These are phyloP conservation scores for Panicum miliaceum DNA, from an alignment of 176 grass and related monocot species.

Conservation along the genomic window DNA sequence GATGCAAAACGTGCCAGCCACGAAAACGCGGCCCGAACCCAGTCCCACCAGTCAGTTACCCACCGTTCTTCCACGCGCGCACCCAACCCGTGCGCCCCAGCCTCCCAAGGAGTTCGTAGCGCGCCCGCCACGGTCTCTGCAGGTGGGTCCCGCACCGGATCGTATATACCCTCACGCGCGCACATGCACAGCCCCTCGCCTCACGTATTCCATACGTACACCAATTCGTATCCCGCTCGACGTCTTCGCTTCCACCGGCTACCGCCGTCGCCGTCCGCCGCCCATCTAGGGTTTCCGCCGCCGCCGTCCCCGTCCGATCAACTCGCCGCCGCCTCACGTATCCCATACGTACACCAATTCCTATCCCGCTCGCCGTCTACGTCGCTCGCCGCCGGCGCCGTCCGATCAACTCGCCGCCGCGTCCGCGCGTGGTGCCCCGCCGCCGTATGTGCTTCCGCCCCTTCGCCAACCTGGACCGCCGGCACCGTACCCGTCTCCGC, in stretches of 20 bases:
- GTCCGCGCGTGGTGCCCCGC: conserved; percentile 19
- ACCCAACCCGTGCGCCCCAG: too few relatives aligned
- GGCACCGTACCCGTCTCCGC: not conserved
- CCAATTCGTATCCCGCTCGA: not conserved
- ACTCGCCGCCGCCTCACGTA: not conserved
- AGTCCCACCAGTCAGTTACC: too few relatives aligned
- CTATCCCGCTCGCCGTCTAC: not conserved
- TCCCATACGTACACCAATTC: not conserved
- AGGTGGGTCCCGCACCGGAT: not conserved
- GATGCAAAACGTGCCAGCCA: too few relatives aligned
- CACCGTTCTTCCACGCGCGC: too few relatives aligned
- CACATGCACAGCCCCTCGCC: too few relatives aligned
- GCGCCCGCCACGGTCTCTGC: not conserved
- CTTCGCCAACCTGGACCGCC: conserved; percentile 38
- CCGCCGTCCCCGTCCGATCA: not conserved
- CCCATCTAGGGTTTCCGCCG: not conserved
- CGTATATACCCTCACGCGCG: too few relatives aligned
- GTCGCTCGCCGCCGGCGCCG: too few relatives aligned
- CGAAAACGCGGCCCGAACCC: too few relatives aligned
- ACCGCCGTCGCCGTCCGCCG: not conserved
- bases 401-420: not conserved
- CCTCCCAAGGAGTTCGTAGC: not conserved
- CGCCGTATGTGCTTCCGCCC: conserved; percentile 23
- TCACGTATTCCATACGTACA: not conserved
- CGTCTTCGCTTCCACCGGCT: not conserved